Evolutionary conservation across 1,284 basidiomycete species (phyloP), one percentile per base, ranked within the genome.

Genomic region (Ustilago sp.): DNA sequence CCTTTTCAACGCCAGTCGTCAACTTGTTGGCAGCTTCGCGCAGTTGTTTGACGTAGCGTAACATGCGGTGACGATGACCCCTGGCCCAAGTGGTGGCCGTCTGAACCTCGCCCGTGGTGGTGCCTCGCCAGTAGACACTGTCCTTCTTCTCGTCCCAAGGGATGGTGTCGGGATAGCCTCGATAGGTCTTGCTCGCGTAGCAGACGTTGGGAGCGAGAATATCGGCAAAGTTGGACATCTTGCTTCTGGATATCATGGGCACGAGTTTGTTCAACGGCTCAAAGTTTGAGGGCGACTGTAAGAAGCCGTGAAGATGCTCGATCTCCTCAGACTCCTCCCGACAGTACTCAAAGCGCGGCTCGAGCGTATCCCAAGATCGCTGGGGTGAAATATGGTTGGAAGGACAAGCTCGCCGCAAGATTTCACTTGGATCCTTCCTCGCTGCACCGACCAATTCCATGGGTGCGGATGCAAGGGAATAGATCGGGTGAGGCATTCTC

Each of bases 211-310:
- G 72, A 1, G 61, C 67, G 34, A 74, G 36, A 15, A 74, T 63
- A 48, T 74, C 72, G 50, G 63, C 62, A 59, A 74, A 69, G 35
- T 69, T 69, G 28, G 72, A 74, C 19, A 74, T 51, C 47, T 74
- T 74, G 38, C 63, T 50, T 13, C 72, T 65, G 8, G 67, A 74
- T 19, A 74, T 56, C 41, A 74, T 48, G 6, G 72, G 72, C 0
- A 74, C 60, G 13, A 67, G 58, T 57, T 70, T 68, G 52, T 59
- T 59, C 60, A 69, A 50, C n/a, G 67, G 67, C 8, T 15, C 28
- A 19, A 74, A 74, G 45, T 17, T 53, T 19, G 41, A 53, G 1
- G 72, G 55, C 12, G 54, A 63, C 52, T 74, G 67, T 5, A 74
- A 48, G 48, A 74, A 74, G 38, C 72, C 72, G 38, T 74, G 72